Evolutionary conservation across 192 early-diverging fungal genomes (phyloP), one percentile per base, ranked within the genome.

Genomic region (Ambispora gerdemannii): DNA sequence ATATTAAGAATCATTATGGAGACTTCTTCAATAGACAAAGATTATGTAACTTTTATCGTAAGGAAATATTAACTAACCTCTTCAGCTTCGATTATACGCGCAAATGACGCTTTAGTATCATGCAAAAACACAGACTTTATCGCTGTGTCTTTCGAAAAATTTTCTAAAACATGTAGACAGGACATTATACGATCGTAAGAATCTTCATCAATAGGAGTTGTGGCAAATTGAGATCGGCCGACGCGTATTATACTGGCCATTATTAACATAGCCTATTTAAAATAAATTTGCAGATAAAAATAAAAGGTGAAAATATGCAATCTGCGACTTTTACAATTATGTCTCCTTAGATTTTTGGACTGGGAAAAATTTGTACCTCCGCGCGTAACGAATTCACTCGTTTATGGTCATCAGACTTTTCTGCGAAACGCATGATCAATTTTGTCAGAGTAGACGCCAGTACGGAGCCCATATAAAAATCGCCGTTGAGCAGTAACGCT

Each of bases 131-230:
- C 85, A n/a, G 76, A 73, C 56, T 85, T 82, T 65, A 89, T 78
- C 33, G 79, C 60, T 2, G 76, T 74, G 65, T 89, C 85, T 15
- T 81, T 63, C 11, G 80, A 73, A 47, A 85, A 79, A 72, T 83
- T 78, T 72, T 90, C 89, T 13, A 92, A 79, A 24, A 87, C 86
- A 62, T 89, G 88, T 31, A 99, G 77, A 79, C 93, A 96, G 49
- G 90, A 85, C 68, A 91, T 84, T 73, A 99, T 92, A 69, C 97
- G 89, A 73, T 95, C 91, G 65, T 92, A 87, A 13, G 95, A 95
- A 80, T 99, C 97, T 76, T 99, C 97, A 77, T 99, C 97, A 68
- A 99, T 97, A 1, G 89, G 89, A n/a, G 84, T 83, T 43, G 88
- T 76, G 27, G 84, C 88, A 78, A 96, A 94, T 66, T 88, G 81